phyloP scores from a whole-genome alignment of 805 yeast species.

The Yarrowia keelungensis region DNA sequence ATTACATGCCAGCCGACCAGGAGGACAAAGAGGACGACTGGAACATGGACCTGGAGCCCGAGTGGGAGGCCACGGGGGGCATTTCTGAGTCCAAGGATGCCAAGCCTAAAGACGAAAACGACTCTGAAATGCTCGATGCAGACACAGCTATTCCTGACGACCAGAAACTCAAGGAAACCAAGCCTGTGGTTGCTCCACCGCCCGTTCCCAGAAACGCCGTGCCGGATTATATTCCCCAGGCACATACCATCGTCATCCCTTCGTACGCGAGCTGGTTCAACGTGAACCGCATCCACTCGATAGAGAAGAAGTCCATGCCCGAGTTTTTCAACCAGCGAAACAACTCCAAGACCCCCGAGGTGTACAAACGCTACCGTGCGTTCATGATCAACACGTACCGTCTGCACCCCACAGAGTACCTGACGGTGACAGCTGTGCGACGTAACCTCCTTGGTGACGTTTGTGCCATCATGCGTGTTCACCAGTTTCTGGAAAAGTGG shows the following conservation, averaged over 20 bases:
- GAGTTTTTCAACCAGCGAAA: conserved; percentile 74
- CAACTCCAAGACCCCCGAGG: conserved; percentile 79
- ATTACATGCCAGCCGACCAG: conserved; percentile 25
- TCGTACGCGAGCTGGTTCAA: conserved; percentile 89
- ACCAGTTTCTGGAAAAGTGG: conserved; percentile 86
- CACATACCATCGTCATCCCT: conserved; percentile 85
- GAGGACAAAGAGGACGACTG: conserved; percentile 37
- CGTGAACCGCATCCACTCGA: conserved; percentile 70
- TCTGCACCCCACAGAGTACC: conserved; percentile 85
- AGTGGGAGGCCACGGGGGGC: conserved; percentile 15
- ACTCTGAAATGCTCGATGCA: conserved; percentile 43
- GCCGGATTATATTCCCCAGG: conserved; percentile 55
- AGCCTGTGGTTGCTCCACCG: conserved; percentile 23
- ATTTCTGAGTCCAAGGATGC: conserved; percentile 4
- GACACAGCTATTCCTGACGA: conserved; percentile 42
- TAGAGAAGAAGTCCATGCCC: conserved; percentile 84
- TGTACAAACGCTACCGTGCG: conserved; percentile 81
- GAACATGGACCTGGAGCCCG: conserved; percentile 38
- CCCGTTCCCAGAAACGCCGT: conserved; percentile 27
- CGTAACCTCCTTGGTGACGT: conserved; percentile 92
- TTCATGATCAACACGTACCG: conserved; percentile 89
- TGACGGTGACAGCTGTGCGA: conserved; percentile 89
- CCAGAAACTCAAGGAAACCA: conserved; percentile 27
- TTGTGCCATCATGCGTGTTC: conserved; percentile 84
- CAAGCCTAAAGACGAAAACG: conserved; percentile 17